Evolutionary conservation across 176 grass and related monocot genomes (phyloP).

Genomic region (Eragrostis curvula): DNA sequence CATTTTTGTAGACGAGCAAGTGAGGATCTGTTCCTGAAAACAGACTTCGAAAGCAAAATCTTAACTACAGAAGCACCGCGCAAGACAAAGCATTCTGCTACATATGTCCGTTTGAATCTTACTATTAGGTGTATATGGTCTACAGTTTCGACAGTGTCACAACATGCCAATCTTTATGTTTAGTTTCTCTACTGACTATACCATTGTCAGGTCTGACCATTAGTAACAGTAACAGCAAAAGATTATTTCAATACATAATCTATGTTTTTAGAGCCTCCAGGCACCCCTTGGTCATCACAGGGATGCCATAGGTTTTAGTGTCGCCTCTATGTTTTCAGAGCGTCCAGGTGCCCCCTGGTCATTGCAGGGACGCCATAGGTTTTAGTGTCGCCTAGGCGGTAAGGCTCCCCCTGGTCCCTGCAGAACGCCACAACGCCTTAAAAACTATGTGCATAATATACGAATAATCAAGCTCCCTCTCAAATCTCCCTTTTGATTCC

Average conservation of each 20-base stretch:
- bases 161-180: not conserved
- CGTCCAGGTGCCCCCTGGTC: too few relatives aligned
- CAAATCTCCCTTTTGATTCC: not conserved
- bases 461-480: not conserved
- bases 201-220: not conserved
- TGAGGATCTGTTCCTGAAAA: constrained; percentile 1
- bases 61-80: not conserved
- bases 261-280: too few relatives aligned
- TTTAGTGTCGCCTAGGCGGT: too few relatives aligned
- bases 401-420: too few relatives aligned
- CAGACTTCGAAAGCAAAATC: not conserved
- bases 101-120: not conserved
- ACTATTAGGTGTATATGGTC: not conserved
- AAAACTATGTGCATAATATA: not conserved
- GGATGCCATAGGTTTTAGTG: too few relatives aligned
- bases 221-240: too few relatives aligned
- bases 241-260: not conserved
- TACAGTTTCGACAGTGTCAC: not conserved
- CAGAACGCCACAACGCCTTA: too few relatives aligned
- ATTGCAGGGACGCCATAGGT: too few relatives aligned
- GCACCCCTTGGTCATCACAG: too few relatives aligned
- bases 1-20: constrained; percentile 6
- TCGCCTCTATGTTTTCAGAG: too few relatives aligned
- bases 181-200: constrained; percentile 19
- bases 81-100: not conserved